A percentile compares a stretch with the other conserved stretches of the same genome.
These are phyloP conservation scores for Suillus placidus DNA, from an alignment of 768 basidiomycete species.

Conservation along the genomic window DNA sequence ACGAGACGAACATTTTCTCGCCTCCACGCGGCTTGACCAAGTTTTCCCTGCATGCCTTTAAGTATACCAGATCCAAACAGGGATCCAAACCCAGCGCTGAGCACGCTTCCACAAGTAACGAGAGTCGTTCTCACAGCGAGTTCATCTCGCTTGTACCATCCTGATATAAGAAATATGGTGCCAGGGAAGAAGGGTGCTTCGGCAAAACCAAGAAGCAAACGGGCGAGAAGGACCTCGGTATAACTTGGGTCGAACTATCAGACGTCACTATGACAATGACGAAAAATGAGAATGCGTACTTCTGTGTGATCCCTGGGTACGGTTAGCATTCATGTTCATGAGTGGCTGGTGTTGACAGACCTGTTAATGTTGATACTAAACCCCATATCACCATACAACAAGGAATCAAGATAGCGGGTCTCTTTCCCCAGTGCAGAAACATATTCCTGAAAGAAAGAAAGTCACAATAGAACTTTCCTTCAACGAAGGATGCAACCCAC, in stretches of 20 bases:
- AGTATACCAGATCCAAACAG: slow-evolving; percentile 75
- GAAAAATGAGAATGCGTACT: not conserved
- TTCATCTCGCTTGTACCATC: slow-evolving; percentile 66
- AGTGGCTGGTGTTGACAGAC: slow-evolving; percentile 26
- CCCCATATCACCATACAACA: slow-evolving; percentile 70
- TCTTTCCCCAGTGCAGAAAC: slow-evolving; percentile 62
- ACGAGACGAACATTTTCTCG: slow-evolving; percentile 29
- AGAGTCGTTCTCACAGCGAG: slow-evolving; percentile 65
- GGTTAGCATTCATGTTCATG: slow-evolving; percentile 20
- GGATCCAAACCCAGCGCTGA: slow-evolving; percentile 78
- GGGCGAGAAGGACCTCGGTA: slow-evolving; percentile 56
- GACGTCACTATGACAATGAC: too few relatives aligned
- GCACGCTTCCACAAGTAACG: slow-evolving; percentile 66
- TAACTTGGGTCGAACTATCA: slow-evolving; percentile 46
- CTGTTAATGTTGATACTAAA: slow-evolving; percentile 51
- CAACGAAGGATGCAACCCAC: slow-evolving; percentile 38
- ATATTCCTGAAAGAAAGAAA: slow-evolving; percentile 51
- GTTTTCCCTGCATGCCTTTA: slow-evolving; percentile 60
- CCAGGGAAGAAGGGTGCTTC: slow-evolving; percentile 69
- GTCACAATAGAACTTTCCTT: not conserved
- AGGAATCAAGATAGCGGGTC: slow-evolving; percentile 65
- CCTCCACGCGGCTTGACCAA: slow-evolving; percentile 72
- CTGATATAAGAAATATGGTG: slow-evolving; percentile 62
- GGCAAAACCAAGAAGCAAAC: slow-evolving; percentile 77
- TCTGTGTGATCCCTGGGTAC: slow-evolving; percentile 39